phyloP scores from a whole-genome alignment of 371 early-diverging fungal species.

The Mucor racemosus region DNA sequence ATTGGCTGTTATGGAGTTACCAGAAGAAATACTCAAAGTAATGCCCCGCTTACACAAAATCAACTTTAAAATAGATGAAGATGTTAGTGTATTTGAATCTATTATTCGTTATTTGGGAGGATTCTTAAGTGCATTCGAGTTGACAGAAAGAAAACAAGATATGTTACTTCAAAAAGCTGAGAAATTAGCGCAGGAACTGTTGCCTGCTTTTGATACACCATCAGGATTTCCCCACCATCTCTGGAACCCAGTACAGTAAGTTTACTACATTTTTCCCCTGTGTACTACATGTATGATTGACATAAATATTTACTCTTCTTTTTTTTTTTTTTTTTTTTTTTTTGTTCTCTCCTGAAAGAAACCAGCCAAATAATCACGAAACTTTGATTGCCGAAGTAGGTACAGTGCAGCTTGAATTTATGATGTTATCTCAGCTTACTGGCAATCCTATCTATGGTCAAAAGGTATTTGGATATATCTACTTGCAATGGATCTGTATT shows the following conservation, averaged over 20 bases:
- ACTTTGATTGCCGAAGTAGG: conserved; percentile 82
- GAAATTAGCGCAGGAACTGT: conserved; percentile 55
- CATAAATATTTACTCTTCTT: not conserved
- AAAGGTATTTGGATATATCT: conserved; percentile 43
- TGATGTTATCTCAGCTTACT: conserved; percentile 75
- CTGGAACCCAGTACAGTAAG: conserved; percentile 47
- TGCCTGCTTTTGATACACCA: conserved; percentile 66
- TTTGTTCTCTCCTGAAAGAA: conserved; percentile 17
- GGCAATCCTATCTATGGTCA: conserved; percentile 63
- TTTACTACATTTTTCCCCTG: not conserved
- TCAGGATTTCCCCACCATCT: conserved; percentile 61
- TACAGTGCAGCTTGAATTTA: conserved; percentile 87
- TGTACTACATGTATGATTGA: not conserved
- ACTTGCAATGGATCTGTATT: not conserved
- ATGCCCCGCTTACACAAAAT: conserved; percentile 58
- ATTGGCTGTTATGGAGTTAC: conserved; percentile 75
- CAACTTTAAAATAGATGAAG: conserved; percentile 42
- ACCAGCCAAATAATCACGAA: conserved; percentile 15
- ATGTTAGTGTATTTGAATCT: conserved; percentile 84
- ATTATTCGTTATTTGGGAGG: conserved; percentile 92
- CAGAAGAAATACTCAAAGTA: conserved; percentile 69
- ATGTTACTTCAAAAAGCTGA: conserved; percentile 53
- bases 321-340: no score
- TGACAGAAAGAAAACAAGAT: conserved; percentile 48
- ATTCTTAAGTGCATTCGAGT: conserved; percentile 79